Evolutionary conservation across 352 stramenopile species (phyloP), one percentile per base, ranked within the genome.

Genomic region (Peronospora belbahrii): DNA sequence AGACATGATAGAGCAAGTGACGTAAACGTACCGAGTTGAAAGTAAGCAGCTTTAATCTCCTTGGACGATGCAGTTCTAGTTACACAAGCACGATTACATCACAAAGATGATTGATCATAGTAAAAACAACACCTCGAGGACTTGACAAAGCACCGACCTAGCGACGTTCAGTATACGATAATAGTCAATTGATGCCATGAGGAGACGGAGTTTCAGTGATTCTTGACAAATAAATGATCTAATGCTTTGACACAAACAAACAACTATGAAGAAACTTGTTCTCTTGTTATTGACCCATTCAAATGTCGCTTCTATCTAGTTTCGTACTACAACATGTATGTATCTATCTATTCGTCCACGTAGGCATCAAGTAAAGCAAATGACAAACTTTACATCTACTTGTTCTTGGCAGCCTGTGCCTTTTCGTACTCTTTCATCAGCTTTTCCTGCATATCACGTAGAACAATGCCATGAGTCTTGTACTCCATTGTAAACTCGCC

Each of bases 401-500:
- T 88, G 76, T 85, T 77, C 67, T 91, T 91, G 56, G 66, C 70
- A 11, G 74, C 71, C 24, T 74, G 68, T 39, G 88, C 74, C 68
- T 96, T 89, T 50, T 89, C 78, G 73, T 97, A 95, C 62, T 97
- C 94, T 24, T 80, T 82, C 63, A 97, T 77, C 42, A 98, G 76
- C 51, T 97, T 94, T 48, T 97, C 88, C 75, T 98, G 92, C 37
- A 88, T 71, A 65, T 97, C 90, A 55, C 78, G 78, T 47, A 87
- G 83, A 25, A 98, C 95, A 36, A 94, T 66, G 45, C 83, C 82
- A 71, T 99, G 95, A 11, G 89, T 88, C 61, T 97, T 96, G 86
- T 99, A 99, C 72, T 99, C 96, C 97, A 99, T 99, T 19, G 94
- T 97, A 67, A 99, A 99, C 72, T 99, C 96, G 53, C 96, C 96